Evolutionary conservation across 1,139 yeast genomes (phyloP), one percentile per base, ranked within the genome.

Genomic region (Candida sojae): DNA sequence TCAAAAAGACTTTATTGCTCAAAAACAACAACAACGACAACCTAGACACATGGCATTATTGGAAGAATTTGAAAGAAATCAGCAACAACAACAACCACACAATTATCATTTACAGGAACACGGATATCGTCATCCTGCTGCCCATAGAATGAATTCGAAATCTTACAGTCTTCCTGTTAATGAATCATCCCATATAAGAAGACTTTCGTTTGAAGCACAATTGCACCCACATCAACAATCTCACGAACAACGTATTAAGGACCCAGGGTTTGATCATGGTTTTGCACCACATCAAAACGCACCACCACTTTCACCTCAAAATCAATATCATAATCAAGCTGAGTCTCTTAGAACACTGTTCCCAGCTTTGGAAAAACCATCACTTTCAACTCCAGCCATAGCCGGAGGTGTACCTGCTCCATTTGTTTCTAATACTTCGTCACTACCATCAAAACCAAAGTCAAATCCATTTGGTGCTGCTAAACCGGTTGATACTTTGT

Each of bases 401-500:
- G 13, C 41, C 21, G 28, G 32, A 17, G 21, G 21, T 17, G 21
- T 3, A 17, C 3, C 3, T 2, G 21, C 21, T 17, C 21, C 21
- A 17, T 17, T 3, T 17, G 21, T 17, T 17, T 17, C 21, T 3
- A 17, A 17, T 3, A 17, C 21, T 17, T 2, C 21, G 21, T 17
- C 21, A 17, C 3, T 2, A 17, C 46, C 50, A 11, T 37, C 51
- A 1, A 66, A 66, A 43, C 68, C 66, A 3, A 73, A 70, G 50
- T 54, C 70, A 1, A 75, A 74, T 51, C 80, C 80, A 1, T 75
- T 75, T 57, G 80, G 80, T 1, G 64, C 68, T 2, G 80, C 80
- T 0, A 75, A 69, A 55, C 80, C 80, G 3, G 79, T 76, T 48
- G 71, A 77, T 68, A 57, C 71, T 3, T 58, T 71, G 34, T 61